These are phyloP conservation scores for Pseudozyma hubeiensis DNA, from an alignment of 1,284 basidiomycete species.

Conservation along the genomic window DNA sequence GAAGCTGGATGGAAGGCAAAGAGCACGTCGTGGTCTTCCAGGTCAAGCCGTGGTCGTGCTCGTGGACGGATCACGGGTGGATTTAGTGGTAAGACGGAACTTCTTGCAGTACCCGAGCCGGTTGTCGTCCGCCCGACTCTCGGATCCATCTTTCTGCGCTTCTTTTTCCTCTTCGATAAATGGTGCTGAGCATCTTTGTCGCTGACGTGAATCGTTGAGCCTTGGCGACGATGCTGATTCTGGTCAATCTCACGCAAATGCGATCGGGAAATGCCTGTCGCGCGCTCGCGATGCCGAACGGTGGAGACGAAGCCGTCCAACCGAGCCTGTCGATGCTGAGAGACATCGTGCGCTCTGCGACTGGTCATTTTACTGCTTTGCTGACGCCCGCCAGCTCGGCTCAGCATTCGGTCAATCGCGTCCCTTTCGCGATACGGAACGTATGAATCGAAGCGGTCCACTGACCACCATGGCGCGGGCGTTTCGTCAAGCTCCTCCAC, in stretches of 20 bases:
- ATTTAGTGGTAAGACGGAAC: constrained; percentile 19
- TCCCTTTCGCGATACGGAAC: constrained; percentile 40
- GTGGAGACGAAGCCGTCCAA: constrained; percentile 33
- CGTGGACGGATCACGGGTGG: constrained; percentile 42
- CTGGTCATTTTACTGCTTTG: constrained; percentile 4
- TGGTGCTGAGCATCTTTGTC: constrained; percentile 16
- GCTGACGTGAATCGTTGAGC: background rate
- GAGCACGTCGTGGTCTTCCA: constrained; percentile 43
- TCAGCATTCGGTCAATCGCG: constrained; percentile 62
- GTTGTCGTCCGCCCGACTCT: constrained; percentile 24
- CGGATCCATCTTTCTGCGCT: constrained; percentile 33
- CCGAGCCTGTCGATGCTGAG: constrained; percentile 24
- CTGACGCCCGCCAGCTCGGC: constrained; percentile 40
- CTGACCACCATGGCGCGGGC: constrained; percentile 41
- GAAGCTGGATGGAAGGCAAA: constrained; percentile 34
- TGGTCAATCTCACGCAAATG: constrained; percentile 32
- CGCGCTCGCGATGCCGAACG: constrained; percentile 11
- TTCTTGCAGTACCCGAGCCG: constrained; percentile 1
- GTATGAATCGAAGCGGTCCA: constrained; percentile 20
- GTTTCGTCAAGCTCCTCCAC: constrained; percentile 24
- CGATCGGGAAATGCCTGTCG: constrained; percentile 1
- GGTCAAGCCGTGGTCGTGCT: constrained; percentile 33
- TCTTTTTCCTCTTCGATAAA: constrained; percentile 18
- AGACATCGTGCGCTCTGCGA: background rate
- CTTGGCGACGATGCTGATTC: constrained; percentile 15